Conservation (phyloP, 257 asterid species). For the Jacaranda copaia region DNA sequence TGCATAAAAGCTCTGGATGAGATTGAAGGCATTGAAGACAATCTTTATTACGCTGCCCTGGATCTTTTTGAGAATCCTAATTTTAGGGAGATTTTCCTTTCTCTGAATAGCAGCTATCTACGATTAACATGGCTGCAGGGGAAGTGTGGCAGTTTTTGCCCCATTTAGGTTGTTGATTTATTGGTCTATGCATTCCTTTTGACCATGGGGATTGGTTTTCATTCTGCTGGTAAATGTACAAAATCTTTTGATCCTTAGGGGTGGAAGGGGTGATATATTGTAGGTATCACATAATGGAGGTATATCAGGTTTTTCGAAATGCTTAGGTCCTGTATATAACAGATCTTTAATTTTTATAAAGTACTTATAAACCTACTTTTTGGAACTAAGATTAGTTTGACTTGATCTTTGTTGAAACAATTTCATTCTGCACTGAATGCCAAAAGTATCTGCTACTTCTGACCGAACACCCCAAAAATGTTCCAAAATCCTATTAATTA, state of each 20-base stretch:
- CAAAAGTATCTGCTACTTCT: too few relatives aligned
- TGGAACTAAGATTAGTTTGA: background rate
- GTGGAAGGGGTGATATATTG: background rate
- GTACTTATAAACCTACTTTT: background rate
- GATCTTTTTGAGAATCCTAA: constrained; percentile 78
- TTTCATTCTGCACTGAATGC: too few relatives aligned
- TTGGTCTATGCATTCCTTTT: background rate
- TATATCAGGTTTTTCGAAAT: background rate
- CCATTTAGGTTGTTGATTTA: constrained; percentile 29
- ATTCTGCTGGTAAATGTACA: constrained; percentile 15
- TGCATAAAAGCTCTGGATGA: constrained; percentile 87
- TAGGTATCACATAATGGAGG: constrained; percentile 24
- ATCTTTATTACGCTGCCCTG: constrained; percentile 73
- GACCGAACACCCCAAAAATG: background rate
- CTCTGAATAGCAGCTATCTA: constrained; percentile 53
- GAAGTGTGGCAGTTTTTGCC: constrained; percentile 53
- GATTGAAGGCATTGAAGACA: constrained; percentile 71
- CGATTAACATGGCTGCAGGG: constrained; percentile 82
- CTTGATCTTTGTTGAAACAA: too few relatives aligned
- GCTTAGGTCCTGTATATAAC: constrained; percentile 24
- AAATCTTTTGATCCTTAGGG: constrained; percentile 9
- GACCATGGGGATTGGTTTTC: background rate
- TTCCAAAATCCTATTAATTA: background rate
- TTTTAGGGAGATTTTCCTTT: constrained; percentile 75
- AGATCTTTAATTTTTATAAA: background rate